Percentiles rank a stretch among this genome's conserved stretches.
phyloP scores from a whole-genome alignment of 257 asterid species.

The Dorcoceras hygrometricum region DNA sequence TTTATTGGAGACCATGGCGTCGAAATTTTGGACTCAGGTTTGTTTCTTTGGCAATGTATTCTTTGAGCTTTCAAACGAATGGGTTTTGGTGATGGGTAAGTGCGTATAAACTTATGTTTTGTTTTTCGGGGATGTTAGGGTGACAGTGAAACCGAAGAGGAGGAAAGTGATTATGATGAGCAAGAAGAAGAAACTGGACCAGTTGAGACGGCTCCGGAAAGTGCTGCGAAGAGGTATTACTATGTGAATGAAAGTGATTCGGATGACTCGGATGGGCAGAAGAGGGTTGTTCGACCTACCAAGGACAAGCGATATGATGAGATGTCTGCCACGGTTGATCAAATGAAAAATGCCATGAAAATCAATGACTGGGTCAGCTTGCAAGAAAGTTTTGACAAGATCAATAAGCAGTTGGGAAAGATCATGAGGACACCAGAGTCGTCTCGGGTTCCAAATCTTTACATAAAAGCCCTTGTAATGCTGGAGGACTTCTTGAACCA shows the following conservation, averaged over 20 bases:
- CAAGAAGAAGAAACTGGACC: slow-evolving; percentile 38
- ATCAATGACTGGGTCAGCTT: slow-evolving; percentile 92
- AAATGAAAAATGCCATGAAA: slow-evolving; percentile 94
- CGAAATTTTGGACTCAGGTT: slow-evolving; percentile 69
- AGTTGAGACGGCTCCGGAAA: slow-evolving; percentile 31
- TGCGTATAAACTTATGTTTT: background rate
- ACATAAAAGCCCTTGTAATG: slow-evolving; percentile 89
- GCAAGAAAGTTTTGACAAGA: slow-evolving; percentile 93
- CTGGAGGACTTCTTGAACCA: slow-evolving; percentile 78
- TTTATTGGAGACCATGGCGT: slow-evolving; percentile 34
- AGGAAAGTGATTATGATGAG: slow-evolving; percentile 46
- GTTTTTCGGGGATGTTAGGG: slow-evolving; percentile 34
- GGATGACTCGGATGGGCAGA: slow-evolving; percentile 60
- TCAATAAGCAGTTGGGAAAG: slow-evolving; percentile 88
- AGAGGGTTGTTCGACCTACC: slow-evolving; percentile 71
- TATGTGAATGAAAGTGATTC: slow-evolving; percentile 50
- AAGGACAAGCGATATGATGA: slow-evolving; percentile 90
- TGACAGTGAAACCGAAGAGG: slow-evolving; percentile 73
- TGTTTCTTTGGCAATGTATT: slow-evolving; percentile 3
- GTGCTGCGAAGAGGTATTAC: slow-evolving; percentile 42
- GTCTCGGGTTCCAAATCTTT: slow-evolving; percentile 63
- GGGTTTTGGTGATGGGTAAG: no score
- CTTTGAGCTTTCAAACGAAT: background rate
- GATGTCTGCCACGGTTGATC: slow-evolving; percentile 77
- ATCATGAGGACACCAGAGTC: slow-evolving; percentile 81